Conservation (phyloP, 306 rosid species). For the Lablab purpureus region DNA sequence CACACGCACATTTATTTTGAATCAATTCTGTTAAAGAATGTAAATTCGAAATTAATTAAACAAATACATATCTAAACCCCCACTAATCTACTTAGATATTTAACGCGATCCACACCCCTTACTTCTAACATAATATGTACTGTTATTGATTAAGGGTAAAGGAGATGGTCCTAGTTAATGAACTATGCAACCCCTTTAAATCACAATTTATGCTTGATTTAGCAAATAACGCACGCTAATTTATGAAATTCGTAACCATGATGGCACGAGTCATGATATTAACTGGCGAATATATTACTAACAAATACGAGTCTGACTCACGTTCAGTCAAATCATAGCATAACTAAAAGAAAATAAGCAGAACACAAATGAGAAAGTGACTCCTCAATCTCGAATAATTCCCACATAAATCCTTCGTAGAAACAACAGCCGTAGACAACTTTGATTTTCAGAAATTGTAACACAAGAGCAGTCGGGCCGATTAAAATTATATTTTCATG, state of each 20-base stretch:
- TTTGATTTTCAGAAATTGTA: neutral
- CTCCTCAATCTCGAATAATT: neutral
- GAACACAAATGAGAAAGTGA: neutral
- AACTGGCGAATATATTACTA: neutral
- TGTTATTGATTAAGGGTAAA: too few species aligned
- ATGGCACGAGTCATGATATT: neutral
- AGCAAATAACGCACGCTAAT: neutral
- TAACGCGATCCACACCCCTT: too few species aligned
- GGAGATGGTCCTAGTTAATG: neutral
- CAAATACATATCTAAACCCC: too few species aligned
- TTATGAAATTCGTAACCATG: neutral
- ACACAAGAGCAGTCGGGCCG: neutral
- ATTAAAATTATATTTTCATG: conserved; percentile 23
- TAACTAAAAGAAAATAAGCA: neutral
- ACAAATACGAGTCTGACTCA: neutral
- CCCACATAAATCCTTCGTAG: neutral
- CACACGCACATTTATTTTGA: too few species aligned
- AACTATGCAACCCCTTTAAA: neutral
- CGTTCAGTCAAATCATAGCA: neutral
- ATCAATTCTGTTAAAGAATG: too few species aligned
- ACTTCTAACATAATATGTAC: too few species aligned
- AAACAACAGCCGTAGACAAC: neutral
- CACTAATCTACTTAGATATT: too few species aligned
- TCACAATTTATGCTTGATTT: neutral
- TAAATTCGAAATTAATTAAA: too few species aligned